Evolutionary conservation across 495 filamentous ascomycete genomes (phyloP), one percentile per base, ranked within the genome.

Genomic region (Neurospora hispaniola): DNA sequence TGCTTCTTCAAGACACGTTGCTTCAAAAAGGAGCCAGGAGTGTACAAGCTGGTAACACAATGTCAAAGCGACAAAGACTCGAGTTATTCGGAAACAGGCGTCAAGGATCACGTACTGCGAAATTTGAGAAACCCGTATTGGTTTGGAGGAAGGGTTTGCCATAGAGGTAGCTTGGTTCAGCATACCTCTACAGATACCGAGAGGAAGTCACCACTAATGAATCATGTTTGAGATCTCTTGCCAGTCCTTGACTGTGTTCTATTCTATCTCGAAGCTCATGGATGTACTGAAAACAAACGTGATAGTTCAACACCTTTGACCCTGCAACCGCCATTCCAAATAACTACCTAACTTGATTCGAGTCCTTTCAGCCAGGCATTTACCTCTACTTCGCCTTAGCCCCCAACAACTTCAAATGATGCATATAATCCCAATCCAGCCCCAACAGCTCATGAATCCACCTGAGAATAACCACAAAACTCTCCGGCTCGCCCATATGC

Each of bases 401-500:
- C n/a, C 44, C 62, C 69, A 76, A 38, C 42, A 31, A 9, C 48
- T n/a, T 71, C 23, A 76, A 38, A 42, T 75, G 75, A 10, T 38
- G 11, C 70, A 35, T 35, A 9, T 69, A 7, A 59, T 76, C 76
- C 43, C 70, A 75, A 46, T 76, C 73, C 73, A 78, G 12, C 9
- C 73, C 77, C 7, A 77, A 16, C n/a, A 78, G 1, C 69, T 20
- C 46, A 54, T 76, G 71, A 69, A 78, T 78, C 77, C 77, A 78
- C 69, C 69, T 39, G 23, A 78, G 9, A 62, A 78, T 74, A 5
- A 77, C 42, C 20, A 74, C 31, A 54, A 77, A 78, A 10, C 74
- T 73, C 44, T 77, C 73, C 16, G 76, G 78, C 72, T 78, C 74
- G 14, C 78, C 78, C 76, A 79, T 78, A 8, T 79, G 78, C 70